phyloP scores from a whole-genome alignment of 768 basidiomycete genomes.

The Boletus rufocinnamomeus region DNA sequence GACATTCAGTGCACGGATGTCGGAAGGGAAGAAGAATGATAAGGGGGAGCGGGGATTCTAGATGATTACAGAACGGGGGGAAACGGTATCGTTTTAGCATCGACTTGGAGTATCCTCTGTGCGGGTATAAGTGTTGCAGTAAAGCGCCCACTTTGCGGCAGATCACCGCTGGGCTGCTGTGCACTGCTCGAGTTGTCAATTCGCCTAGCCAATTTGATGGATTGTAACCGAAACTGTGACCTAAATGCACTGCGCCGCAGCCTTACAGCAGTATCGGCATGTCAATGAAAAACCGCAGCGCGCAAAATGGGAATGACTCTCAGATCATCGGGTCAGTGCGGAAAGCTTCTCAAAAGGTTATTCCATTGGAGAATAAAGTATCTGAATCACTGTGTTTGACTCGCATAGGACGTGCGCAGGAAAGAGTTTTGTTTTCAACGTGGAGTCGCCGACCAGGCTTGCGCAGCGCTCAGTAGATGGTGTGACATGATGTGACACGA shows the following conservation, averaged over 20 bases:
- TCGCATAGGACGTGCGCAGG: neutral
- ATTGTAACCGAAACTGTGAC: neutral
- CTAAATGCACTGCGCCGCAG: neutral
- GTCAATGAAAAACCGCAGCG: neutral
- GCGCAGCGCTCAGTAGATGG: no score
- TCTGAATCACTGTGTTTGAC: neutral
- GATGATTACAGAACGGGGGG: neutral
- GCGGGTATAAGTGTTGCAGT: neutral
- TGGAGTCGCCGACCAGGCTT: no score
- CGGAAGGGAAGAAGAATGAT: neutral
- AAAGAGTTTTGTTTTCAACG: neutral
- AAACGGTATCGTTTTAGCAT: neutral
- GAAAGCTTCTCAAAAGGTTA: neutral
- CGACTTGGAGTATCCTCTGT: neutral
- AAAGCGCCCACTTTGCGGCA: neutral
- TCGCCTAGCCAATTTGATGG: neutral
- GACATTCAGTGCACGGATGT: neutral
- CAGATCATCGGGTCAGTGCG: neutral
- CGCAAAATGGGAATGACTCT: neutral
- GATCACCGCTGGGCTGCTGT: neutral
- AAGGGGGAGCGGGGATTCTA: neutral
- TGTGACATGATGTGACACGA: no score
- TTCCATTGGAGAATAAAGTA: neutral
- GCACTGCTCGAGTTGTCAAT: neutral
- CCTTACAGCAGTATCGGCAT: neutral